Evolutionary conservation across 257 asterid genomes (phyloP).

Genomic region (Solanum etuberosum): DNA sequence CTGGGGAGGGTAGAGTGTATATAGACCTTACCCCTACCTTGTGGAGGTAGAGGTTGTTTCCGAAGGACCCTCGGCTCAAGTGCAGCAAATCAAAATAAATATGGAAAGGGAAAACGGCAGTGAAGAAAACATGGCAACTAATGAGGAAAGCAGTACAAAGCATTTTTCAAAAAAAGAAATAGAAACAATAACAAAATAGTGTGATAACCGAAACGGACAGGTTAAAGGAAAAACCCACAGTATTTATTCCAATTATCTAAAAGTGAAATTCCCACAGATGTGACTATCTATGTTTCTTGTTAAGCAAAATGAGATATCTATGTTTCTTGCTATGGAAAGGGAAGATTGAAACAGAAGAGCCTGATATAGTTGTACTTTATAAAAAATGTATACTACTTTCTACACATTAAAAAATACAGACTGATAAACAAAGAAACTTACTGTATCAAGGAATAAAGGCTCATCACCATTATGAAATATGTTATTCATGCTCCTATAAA

Average conservation of each 20-base stretch:
- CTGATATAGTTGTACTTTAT: neutral
- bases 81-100: neutral
- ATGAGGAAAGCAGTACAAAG: neutral
- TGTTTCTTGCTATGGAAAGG: neutral
- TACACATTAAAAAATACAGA: neutral
- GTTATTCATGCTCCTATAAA: slow-evolving; percentile 71
- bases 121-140: neutral
- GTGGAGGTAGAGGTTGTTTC: neutral
- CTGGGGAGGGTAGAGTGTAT: neutral
- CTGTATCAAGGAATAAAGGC: slow-evolving; percentile 84
- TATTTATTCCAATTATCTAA: neutral
- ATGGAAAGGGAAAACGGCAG: neutral
- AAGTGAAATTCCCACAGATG: neutral
- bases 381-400: neutral
- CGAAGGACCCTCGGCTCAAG: neutral
- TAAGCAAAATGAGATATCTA: neutral
- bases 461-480: slow-evolving; percentile 36
- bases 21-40: neutral
- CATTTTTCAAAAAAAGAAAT: neutral
- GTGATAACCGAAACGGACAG: neutral
- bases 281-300: neutral
- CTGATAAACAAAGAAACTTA: slow-evolving; percentile 12
- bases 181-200: neutral
- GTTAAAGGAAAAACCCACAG: neutral
- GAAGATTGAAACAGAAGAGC: neutral